Evolutionary conservation across 2,329 filamentous ascomycete genomes (phyloP).

Genomic region (Penicillium crustosum): DNA sequence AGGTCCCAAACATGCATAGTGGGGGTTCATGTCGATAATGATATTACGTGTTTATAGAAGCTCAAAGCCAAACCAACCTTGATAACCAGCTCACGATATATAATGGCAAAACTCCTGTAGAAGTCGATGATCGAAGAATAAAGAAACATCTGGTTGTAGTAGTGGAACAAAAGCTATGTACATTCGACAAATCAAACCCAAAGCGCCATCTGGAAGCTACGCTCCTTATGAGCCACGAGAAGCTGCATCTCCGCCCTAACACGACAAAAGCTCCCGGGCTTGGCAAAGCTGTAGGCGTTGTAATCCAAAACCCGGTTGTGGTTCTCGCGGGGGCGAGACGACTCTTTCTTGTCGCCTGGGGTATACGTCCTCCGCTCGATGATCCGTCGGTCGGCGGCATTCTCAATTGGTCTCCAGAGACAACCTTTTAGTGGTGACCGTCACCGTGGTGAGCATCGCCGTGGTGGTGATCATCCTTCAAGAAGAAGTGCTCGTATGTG

Average conservation of each 20-base stretch:
- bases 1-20: constrained; percentile 1
- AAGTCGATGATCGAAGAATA: constrained; percentile 10
- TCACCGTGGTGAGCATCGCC: constrained; percentile 50
- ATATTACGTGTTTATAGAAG: constrained; percentile 24
- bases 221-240: constrained; percentile 6
- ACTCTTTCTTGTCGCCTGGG: constrained; percentile 19
- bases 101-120: not conserved
- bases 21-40: constrained; percentile 21
- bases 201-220: constrained; percentile 29
- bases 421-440: constrained; percentile 55
- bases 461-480: constrained; percentile 66
- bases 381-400: constrained; percentile 15
- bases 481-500: constrained; percentile 82
- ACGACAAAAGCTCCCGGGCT: constrained; percentile 15
- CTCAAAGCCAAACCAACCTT: constrained; percentile 2
- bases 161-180: constrained; percentile 39
- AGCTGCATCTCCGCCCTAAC: constrained; percentile 12
- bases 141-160: constrained; percentile 22
- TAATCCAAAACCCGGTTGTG: constrained; percentile 11
- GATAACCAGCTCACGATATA: not conserved
- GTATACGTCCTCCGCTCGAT: constrained; percentile 26
- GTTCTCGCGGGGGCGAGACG: constrained; percentile 16
- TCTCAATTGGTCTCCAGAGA: constrained; percentile 12
- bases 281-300: constrained; percentile 7
- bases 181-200: constrained; percentile 36